phyloP scores from a whole-genome alignment of 2,329 filamentous ascomycete genomes.

The Aspergillus sclerotialis region DNA sequence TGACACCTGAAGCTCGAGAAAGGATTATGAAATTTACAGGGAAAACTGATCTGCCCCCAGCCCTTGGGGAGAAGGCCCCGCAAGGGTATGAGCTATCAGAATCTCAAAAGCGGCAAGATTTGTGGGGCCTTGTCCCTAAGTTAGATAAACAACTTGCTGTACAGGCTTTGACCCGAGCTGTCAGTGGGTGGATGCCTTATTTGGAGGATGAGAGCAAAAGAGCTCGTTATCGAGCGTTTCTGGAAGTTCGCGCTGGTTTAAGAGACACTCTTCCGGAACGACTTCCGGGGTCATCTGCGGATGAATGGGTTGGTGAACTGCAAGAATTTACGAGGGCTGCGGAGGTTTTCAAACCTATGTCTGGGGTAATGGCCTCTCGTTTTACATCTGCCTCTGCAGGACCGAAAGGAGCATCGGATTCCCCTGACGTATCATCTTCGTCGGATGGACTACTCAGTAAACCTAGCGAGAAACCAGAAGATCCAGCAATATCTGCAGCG shows the following conservation, averaged over 20 bases:
- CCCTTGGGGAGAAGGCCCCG: slow-evolving; percentile 64
- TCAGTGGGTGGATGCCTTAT: slow-evolving; percentile 71
- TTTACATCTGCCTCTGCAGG: slow-evolving; percentile 61
- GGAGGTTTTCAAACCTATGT: slow-evolving; percentile 83
- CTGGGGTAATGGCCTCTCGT: slow-evolving; percentile 83
- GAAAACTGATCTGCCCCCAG: slow-evolving; percentile 68
- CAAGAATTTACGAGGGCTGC: slow-evolving; percentile 68
- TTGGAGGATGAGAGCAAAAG: slow-evolving; percentile 73
- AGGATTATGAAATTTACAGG: slow-evolving; percentile 70
- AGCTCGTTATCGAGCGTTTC: slow-evolving; percentile 70
- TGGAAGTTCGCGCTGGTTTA: slow-evolving; percentile 67
- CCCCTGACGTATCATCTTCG: slow-evolving; percentile 19
- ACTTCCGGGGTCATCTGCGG: slow-evolving; percentile 45
- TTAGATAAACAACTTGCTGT: slow-evolving; percentile 61
- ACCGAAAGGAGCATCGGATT: slow-evolving; percentile 33
- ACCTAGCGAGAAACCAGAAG: slow-evolving; percentile 52
- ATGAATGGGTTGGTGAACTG: slow-evolving; percentile 76
- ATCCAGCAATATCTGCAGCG: slow-evolving; percentile 80
- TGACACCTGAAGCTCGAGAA: slow-evolving; percentile 70
- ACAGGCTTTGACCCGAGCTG: slow-evolving; percentile 61
- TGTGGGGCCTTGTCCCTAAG: slow-evolving; percentile 54
- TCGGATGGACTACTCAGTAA: slow-evolving; percentile 40
- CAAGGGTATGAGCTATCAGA: slow-evolving; percentile 56
- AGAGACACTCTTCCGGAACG: slow-evolving; percentile 53
- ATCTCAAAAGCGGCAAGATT: slow-evolving; percentile 54